A percentile compares a stretch with the other conserved stretches of the same genome.
These are phyloP conservation scores for Nematocida sp. DNA, from an alignment of 371 early-diverging fungal species.

Conservation along the genomic window DNA sequence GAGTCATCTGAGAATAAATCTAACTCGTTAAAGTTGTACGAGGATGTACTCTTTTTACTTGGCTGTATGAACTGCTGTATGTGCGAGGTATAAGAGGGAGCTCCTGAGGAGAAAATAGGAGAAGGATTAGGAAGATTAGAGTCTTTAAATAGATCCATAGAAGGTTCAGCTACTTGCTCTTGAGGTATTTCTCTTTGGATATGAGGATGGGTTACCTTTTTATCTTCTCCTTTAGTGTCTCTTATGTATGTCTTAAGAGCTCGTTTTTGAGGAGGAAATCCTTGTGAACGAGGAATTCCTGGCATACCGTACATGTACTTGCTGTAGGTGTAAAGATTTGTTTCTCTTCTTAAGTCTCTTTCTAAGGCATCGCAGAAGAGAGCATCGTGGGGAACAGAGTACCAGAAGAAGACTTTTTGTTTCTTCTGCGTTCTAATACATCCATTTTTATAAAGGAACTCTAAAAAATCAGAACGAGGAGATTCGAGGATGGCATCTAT, in stretches of 20 bases:
- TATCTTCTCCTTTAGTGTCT: constrained; percentile 49
- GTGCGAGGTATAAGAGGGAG: constrained; percentile 49
- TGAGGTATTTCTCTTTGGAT: too few relatives aligned
- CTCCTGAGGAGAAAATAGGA: constrained; percentile 15
- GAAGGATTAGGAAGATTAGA: constrained; percentile 36
- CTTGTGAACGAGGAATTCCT: constrained; percentile 26
- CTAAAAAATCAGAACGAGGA: constrained; percentile 86
- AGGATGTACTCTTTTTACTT: neutral
- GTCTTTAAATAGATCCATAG: constrained; percentile 49
- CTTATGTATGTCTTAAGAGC: constrained; percentile 46
- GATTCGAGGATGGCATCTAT: constrained; percentile 88
- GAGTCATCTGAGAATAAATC: constrained; percentile 48
- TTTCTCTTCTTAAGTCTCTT: constrained; percentile 88
- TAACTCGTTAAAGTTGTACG: constrained; percentile 48
- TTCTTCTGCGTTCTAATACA: constrained; percentile 99
- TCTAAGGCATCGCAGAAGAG: constrained; percentile 93
- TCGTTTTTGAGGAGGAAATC: constrained; percentile 40
- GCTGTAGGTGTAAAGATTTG: constrained; percentile 64
- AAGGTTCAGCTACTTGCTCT: neutral
- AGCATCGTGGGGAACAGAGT: constrained; percentile 88
- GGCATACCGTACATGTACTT: constrained; percentile 60
- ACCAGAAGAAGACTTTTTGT: constrained; percentile 95
- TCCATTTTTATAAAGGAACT: constrained; percentile 88
- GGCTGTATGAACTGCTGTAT: constrained; percentile 54
- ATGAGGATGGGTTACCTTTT: constrained; percentile 11